These are phyloP conservation scores for Agrocybe praecox DNA, from an alignment of 768 basidiomycete genomes.

Conservation along the genomic window DNA sequence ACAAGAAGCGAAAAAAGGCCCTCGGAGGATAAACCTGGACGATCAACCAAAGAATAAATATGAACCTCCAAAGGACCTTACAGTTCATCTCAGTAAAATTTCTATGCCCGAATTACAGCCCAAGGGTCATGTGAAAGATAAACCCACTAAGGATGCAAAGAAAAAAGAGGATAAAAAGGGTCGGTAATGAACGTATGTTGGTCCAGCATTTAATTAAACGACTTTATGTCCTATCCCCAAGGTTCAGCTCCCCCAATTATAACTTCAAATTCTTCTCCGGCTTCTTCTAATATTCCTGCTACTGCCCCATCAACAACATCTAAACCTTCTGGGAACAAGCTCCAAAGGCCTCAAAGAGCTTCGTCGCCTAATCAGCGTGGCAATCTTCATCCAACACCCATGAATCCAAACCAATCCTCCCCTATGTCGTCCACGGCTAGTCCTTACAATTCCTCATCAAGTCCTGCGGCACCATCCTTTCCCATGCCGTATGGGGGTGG, in stretches of 20 bases:
- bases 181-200: slow-evolving; percentile 29
- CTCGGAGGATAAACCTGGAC: slow-evolving; percentile 70
- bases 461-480: slow-evolving; percentile 14
- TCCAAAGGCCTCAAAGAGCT: slow-evolving; percentile 19
- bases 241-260: slow-evolving; percentile 8
- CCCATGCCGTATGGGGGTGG: slow-evolving; percentile 15
- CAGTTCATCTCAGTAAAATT: slow-evolving; percentile 83
- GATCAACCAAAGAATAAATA: slow-evolving; percentile 60
- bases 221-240: slow-evolving; percentile 4
- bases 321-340: slow-evolving; percentile 16
- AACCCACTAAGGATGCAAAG: slow-evolving; percentile 32
- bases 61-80: slow-evolving; percentile 66
- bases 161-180: slow-evolving; percentile 47
- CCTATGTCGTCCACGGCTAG: slow-evolving; percentile 47
- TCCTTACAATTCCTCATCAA: slow-evolving; percentile 37
- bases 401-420: slow-evolving; percentile 37
- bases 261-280: slow-evolving; percentile 14
- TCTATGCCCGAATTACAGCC: slow-evolving; percentile 83
- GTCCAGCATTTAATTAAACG: slow-evolving; percentile 13
- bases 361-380: slow-evolving; percentile 21
- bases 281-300: slow-evolving; percentile 6
- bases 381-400: slow-evolving; percentile 33
- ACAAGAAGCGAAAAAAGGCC: slow-evolving; percentile 48
- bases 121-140: slow-evolving; percentile 32
- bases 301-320: slow-evolving; percentile 4